phyloP scores from a whole-genome alignment of 108 stramenopile genomes.

The Nitzschia putrida region DNA sequence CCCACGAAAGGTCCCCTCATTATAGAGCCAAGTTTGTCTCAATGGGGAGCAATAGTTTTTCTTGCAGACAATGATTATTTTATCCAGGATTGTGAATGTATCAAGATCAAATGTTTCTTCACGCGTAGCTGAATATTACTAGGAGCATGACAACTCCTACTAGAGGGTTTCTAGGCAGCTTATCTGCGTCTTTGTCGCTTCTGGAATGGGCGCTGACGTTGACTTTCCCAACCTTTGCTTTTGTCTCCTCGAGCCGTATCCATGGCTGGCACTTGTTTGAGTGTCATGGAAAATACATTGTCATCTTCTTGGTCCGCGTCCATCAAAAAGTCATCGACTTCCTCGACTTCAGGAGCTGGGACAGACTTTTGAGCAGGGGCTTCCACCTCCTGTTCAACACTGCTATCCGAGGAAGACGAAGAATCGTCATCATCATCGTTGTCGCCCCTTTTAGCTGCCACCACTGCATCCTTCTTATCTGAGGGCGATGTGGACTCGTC shows the following conservation, averaged over 20 bases:
- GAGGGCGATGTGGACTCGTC: not conserved
- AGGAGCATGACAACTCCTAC: not conserved
- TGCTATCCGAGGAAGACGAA: not conserved
- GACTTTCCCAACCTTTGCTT: slow-evolving; percentile 60
- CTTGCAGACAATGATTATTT: no score
- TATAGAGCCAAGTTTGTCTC: no score
- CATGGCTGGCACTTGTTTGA: slow-evolving; percentile 23
- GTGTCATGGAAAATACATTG: slow-evolving; percentile 41
- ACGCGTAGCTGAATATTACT: no score
- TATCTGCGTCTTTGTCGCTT: slow-evolving; percentile 34
- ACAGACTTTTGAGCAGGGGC: not conserved
- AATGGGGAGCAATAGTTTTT: no score
- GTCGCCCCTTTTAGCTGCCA: not conserved
- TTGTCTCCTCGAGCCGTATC: slow-evolving; percentile 47
- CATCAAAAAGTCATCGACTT: slow-evolving; percentile 45
- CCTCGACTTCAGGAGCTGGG: slow-evolving; percentile 15
- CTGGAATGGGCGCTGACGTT: slow-evolving; percentile 62
- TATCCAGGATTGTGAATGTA: no score
- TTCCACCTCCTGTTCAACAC: slow-evolving; percentile 9
- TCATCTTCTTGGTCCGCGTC: slow-evolving; percentile 19
- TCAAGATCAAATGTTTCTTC: no score
- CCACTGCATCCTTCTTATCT: not conserved
- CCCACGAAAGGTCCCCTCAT: no score
- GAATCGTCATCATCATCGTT: slow-evolving; percentile 12
- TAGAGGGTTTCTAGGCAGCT: not conserved